Base-by-base conservation (phyloP, 441 rosid genomes). In the Euphorbia corollata region DNA sequence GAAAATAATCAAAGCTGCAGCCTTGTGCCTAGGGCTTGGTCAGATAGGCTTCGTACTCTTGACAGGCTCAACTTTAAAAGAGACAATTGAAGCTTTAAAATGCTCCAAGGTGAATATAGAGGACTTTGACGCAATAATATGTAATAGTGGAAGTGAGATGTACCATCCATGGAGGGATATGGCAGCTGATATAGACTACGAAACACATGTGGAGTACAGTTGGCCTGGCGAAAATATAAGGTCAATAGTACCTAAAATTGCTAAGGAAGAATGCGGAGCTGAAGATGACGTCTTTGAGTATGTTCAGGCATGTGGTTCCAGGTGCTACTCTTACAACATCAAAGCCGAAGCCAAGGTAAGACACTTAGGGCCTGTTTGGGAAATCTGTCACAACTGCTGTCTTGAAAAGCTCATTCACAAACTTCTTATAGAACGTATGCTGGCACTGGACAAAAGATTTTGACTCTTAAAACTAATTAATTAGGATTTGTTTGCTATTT, bases 191-290 rank as follows among this genome's bases (percentile, higher is more conserved):
- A 69, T 65, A 66, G 91, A 87, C 71, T 89, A 87, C 19, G 94
- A 84, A 74, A 89, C 86, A 67, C 94, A 86, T 73, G 75, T 91
- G 59, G 88, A 79, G 71, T 85, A 91, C 80, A 86, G 89, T 79
- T 91, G 94, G 94, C 94, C 96, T 12, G 88, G 92, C 75, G 96
- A 91, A 75, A 81, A 82, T 68, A 77, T 89, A 63, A 79, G 78
- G 68, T 83, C 89, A 2, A 78, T 75, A 62, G 80, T 77, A 39
- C 65, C 69, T 67, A 77, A 87, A 79, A 83, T 91, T 68, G 87
- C 85, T 39, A 77, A 76, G 67, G 55, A 67, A 11, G 96, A 87
- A 71, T 81, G 84, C 69, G 84, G 71, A 48, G 69, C 69, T n/a
- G 86, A 86, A 68, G 85, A 83, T 68, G 85, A 80, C 65, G 68